Evolutionary conservation across 805 yeast species (phyloP), one percentile per base, ranked within the genome.

Genomic region (Candida krabiensis): DNA sequence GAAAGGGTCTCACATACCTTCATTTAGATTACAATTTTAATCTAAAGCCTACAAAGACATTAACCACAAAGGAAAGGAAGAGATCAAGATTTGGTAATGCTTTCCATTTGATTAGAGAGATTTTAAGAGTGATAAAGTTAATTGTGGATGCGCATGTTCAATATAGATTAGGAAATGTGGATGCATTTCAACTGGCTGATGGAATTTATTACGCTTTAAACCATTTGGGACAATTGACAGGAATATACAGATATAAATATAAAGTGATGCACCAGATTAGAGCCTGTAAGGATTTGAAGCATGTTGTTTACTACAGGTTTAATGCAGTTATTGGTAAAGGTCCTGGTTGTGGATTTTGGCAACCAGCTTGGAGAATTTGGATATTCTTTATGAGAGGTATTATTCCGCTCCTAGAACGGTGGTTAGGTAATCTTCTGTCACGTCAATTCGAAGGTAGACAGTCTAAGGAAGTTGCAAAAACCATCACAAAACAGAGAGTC

Each of bases 331-430:
- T 93, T 18, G 97, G 97, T 0, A 93, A 91, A 56, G 99, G 99
- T 2, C 98, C 99, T 1, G 99, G 99, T 0, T 86, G 96, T 67
- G 99, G 99, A 1, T 86, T 93, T 60, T 93, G 99, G 99, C 98
- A 93, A 56, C 99, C 99, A 0, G 86, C 96, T 1, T 93, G 98
- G 99, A 70, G 96, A 50, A 91, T 90, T 1, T 93, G 99, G 99
- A 68, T 93, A 2, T 85, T 80, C 37, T 91, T 91, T 61, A 63
- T 93, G 66, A 72, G 99, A 50, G 99, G 99, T 14, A 82, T 82
- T 13, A 83, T 89, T 17, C 99, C 99, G 0, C 62, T 93, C 35
- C 66, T 93, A 13, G 99, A 93, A 61, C 70, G 97, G 60, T 93
- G 99, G 99, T 67, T 93, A 21, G 96, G 96, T 1, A 93, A 93